Evolutionary conservation across 805 yeast species (phyloP).

Genomic region (Jamesozyma spencerorum): DNA sequence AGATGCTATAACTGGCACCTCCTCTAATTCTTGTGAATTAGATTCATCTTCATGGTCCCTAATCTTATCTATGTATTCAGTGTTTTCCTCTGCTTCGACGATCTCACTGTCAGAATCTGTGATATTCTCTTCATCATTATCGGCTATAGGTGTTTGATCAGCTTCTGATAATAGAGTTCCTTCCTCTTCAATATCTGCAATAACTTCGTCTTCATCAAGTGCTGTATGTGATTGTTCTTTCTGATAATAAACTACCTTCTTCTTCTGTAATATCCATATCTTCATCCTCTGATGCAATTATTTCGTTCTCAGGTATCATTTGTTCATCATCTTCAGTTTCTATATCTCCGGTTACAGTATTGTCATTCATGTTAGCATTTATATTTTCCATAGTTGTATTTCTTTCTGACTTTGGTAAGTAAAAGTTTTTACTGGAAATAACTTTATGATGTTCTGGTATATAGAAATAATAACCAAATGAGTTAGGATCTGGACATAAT

Average conservation of each 20-base stretch:
- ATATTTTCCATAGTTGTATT: not conserved
- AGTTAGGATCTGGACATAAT: conserved; percentile 3
- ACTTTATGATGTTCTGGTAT: no score
- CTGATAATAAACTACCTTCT: no score
- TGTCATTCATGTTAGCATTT: not conserved
- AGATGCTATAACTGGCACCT: not conserved
- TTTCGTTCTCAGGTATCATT: not conserved
- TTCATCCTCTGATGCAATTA: no score
- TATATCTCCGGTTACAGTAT: not conserved
- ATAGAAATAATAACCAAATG: conserved; percentile 6
- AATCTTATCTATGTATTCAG: not conserved
- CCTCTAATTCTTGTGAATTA: not conserved
- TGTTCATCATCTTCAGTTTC: not conserved
- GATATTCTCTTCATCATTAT: no score
- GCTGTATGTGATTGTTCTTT: no score
- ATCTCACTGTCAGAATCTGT: no score
- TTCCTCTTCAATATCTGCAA: no score
- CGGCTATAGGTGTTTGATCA: no score
- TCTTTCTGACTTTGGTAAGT: not conserved
- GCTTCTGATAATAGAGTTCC: no score
- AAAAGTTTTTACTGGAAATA: no score
- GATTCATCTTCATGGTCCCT: not conserved
- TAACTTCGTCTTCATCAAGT: no score
- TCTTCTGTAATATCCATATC: no score
- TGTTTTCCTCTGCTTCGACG: not conserved